Conservation (phyloP, 2,329 filamentous ascomycete species). For the Xylariaceae sp. region DNA sequence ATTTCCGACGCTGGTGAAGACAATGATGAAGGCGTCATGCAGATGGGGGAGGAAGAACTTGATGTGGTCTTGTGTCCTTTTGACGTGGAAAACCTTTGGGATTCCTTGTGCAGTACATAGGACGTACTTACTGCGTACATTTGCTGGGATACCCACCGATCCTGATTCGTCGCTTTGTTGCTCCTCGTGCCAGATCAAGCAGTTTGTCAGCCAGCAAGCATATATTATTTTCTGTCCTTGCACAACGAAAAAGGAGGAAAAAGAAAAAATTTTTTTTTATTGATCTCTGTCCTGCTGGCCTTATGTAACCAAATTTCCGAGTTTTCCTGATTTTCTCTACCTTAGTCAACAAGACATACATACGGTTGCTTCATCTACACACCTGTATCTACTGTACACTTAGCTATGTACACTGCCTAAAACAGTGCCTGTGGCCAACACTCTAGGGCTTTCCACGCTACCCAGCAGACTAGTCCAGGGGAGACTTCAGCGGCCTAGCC, state of each 20-base stretch:
- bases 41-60: constrained; percentile 7
- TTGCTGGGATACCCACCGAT: neutral
- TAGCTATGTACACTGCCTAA: neutral
- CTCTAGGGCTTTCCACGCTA: neutral
- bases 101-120: no score
- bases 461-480: neutral
- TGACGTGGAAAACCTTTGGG: no score
- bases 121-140: no score
- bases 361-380: neutral
- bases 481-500: constrained; percentile 17
- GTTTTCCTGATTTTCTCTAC: neutral
- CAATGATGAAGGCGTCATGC: constrained; percentile 16
- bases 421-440: neutral
- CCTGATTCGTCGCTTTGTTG: constrained; percentile 28
- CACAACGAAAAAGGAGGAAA: no score
- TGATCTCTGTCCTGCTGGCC: neutral
- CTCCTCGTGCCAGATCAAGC: constrained; percentile 28
- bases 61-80: neutral
- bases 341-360: neutral
- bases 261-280: no score
- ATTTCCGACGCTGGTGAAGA: constrained; percentile 19
- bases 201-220: constrained; percentile 19
- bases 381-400: neutral
- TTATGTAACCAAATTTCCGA: neutral
- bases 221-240: neutral